These are phyloP conservation scores for Backusella morwellensis DNA, from an alignment of 192 early-diverging fungal species.

Conservation along the genomic window DNA sequence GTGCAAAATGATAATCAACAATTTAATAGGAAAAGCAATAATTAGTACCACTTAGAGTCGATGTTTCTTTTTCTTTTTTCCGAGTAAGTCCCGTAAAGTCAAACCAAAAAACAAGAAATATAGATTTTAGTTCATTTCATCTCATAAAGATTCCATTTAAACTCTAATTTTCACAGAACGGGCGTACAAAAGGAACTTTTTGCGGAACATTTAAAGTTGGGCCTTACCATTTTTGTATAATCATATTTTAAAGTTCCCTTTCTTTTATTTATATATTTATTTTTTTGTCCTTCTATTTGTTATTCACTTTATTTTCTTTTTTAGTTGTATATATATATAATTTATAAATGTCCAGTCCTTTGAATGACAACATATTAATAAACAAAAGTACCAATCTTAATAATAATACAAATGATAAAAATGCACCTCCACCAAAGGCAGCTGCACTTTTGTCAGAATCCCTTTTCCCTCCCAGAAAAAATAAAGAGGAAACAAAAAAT, in stretches of 20 bases:
- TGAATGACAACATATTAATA: neutral
- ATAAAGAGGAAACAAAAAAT: constrained; percentile 23
- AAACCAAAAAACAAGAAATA: too few species aligned
- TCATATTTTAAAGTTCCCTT: neutral
- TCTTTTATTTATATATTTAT: neutral
- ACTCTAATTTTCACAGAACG: too few species aligned
- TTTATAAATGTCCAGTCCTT: constrained; percentile 2
- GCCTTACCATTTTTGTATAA: neutral
- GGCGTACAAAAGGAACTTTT: neutral
- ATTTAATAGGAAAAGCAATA: too few species aligned
- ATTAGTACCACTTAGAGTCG: too few species aligned
- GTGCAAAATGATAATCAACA: too few species aligned
- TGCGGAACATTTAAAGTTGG: neutral
- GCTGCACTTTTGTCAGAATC: constrained; percentile 33
- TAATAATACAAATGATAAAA: neutral
- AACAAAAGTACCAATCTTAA: neutral
- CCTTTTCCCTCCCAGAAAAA: constrained; percentile 36
- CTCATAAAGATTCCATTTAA: too few species aligned
- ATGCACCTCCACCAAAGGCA: constrained; percentile 25
- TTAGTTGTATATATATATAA: neutral
- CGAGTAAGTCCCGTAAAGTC: too few species aligned
- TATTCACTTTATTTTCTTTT: neutral
- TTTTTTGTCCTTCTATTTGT: constrained; percentile 4
- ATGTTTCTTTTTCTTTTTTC: too few species aligned
- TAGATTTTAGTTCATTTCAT: too few species aligned